These are phyloP conservation scores for Sporothrix pallida DNA, from an alignment of 2,329 filamentous ascomycete genomes.

Conservation along the genomic window DNA sequence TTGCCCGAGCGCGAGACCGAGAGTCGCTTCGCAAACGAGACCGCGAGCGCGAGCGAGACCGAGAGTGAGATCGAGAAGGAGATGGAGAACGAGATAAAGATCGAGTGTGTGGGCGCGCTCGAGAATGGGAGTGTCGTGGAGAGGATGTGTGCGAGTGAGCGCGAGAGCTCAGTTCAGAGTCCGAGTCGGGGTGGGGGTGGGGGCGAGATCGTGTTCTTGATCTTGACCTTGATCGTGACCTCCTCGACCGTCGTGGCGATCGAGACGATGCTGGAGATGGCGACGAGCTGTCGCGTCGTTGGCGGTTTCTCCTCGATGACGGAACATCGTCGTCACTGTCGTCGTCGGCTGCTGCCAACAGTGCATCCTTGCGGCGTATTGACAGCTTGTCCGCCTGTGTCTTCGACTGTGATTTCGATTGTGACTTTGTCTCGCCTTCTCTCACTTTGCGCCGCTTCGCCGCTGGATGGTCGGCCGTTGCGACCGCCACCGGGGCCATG, in stretches of 20 bases:
- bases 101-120: neutral
- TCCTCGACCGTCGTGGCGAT: neutral
- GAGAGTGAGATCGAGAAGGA: neutral
- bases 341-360: neutral
- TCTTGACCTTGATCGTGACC: neutral
- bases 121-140: too few relatives aligned
- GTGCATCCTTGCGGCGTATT: slow-evolving; percentile 24
- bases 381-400: slow-evolving; percentile 11
- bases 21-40: slow-evolving; percentile 41
- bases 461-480: slow-evolving; percentile 19
- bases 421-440: neutral
- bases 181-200: neutral
- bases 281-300: neutral
- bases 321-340: neutral
- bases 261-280: neutral
- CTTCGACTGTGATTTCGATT: neutral
- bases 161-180: slow-evolving; percentile 13
- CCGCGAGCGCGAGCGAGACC: slow-evolving; percentile 5
- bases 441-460: slow-evolving; percentile 34
- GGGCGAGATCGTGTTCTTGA: neutral
- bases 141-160: neutral
- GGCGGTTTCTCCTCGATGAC: neutral
- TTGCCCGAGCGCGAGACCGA: slow-evolving; percentile 32
- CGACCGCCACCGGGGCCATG: slow-evolving; percentile 33
- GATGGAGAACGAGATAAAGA: neutral